A percentile compares a stretch with the other conserved stretches of the same genome.
phyloP scores from a whole-genome alignment of 2,329 filamentous ascomycete species.

The Phaeoacremonium minimum region DNA sequence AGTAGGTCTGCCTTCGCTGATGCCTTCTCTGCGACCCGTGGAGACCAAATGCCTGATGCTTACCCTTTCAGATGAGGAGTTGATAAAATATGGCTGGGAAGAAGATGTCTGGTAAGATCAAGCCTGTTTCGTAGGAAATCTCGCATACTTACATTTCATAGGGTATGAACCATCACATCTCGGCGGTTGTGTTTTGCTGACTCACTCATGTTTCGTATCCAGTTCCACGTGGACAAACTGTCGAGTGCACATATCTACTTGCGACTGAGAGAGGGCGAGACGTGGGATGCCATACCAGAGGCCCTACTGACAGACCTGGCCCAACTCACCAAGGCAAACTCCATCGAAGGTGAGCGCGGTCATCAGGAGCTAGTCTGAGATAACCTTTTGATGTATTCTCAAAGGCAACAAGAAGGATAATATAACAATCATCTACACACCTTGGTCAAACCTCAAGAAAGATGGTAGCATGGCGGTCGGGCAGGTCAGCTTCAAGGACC shows the following conservation, averaged over 20 bases:
- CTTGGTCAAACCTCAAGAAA: conserved; percentile 92
- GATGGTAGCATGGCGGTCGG: conserved; percentile 93
- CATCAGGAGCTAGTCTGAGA: neutral
- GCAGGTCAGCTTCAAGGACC: conserved; percentile 92
- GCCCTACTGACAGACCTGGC: conserved; percentile 80
- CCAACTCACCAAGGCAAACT: conserved; percentile 98
- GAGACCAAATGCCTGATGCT: conserved; percentile 8
- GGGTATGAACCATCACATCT: conserved; percentile 29
- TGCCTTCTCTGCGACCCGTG: conserved; percentile 5
- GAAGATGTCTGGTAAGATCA: conserved; percentile 84
- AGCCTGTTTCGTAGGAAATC: neutral
- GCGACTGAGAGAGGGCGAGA: conserved; percentile 70
- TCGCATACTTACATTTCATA: conserved; percentile 12
- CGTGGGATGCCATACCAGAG: conserved; percentile 77
- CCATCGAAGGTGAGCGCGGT: conserved; percentile 71
- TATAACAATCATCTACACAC: conserved; percentile 93
- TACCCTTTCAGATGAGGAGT: conserved; percentile 72
- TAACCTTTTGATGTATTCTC: neutral
- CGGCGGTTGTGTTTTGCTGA: too few relatives aligned
- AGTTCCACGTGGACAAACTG: conserved; percentile 98
- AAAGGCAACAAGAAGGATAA: conserved; percentile 98
- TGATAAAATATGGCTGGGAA: conserved; percentile 92
- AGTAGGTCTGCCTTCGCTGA: conserved; percentile 54
- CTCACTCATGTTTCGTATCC: conserved; percentile 8
- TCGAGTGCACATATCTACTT: conserved; percentile 97